Evolutionary conservation across 2,329 filamentous ascomycete species (phyloP).

Genomic region (Alternaria ventricosa): DNA sequence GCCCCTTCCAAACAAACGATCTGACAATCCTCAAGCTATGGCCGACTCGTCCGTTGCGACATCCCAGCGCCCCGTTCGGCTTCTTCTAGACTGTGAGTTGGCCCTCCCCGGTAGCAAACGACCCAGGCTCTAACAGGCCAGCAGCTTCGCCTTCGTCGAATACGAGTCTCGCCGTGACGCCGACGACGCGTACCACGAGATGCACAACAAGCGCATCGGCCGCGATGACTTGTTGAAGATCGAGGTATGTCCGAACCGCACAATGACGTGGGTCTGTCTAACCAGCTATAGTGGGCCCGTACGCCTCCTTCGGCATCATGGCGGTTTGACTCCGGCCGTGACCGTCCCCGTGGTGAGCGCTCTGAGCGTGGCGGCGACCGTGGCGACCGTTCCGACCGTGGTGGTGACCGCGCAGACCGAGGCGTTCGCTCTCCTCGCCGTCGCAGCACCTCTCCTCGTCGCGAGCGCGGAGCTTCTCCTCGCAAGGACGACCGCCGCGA

Average conservation of each 20-base stretch:
- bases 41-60: constrained; percentile 95
- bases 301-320: constrained; percentile 97
- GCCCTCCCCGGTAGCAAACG: background rate
- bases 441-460: constrained; percentile 60
- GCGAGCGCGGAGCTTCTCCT: constrained; percentile 71
- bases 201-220: constrained; percentile 99
- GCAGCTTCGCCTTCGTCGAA: constrained; percentile 97
- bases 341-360: constrained; percentile 36
- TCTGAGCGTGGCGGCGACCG: constrained; percentile 70
- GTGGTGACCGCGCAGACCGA: constrained; percentile 70
- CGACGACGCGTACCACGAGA: constrained; percentile 98
- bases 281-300: constrained; percentile 82
- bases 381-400: constrained; percentile 67
- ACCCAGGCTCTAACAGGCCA: constrained; percentile 41
- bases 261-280: constrained; percentile 16
- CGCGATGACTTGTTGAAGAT: constrained; percentile 97
- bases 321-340: constrained; percentile 87
- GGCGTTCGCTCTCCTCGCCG: constrained; percentile 68
- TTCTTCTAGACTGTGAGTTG: constrained; percentile 91
- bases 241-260: constrained; percentile 67
- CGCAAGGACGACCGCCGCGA: constrained; percentile 73
- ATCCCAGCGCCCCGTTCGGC: constrained; percentile 95
- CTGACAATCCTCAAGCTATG: constrained; percentile 75
- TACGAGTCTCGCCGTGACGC: constrained; percentile 98
- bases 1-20: constrained; percentile 33